These are phyloP conservation scores for Cercospora sp. DNA, from an alignment of 2,329 filamentous ascomycete genomes.

Conservation along the genomic window DNA sequence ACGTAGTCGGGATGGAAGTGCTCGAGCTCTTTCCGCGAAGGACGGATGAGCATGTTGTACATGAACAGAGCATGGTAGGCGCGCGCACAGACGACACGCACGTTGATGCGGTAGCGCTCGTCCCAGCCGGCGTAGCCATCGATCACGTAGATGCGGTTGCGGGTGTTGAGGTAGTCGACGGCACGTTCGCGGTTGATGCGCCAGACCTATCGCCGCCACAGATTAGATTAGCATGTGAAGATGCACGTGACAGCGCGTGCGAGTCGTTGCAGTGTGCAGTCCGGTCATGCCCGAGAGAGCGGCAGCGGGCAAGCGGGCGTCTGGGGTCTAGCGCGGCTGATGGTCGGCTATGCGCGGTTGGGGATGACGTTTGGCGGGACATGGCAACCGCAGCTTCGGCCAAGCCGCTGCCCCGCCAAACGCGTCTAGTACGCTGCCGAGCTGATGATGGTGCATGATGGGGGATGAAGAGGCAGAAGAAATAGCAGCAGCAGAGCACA, in stretches of 20 bases:
- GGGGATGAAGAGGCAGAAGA: not conserved
- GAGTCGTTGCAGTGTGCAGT: constrained; percentile 1
- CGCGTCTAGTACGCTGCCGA: constrained; percentile 9
- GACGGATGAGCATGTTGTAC: constrained; percentile 99
- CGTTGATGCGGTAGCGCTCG: constrained; percentile 94
- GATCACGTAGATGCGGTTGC: constrained; percentile 97
- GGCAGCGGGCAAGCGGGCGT: constrained; percentile 20
- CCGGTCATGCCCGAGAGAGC: constrained; percentile 35
- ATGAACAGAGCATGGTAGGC: constrained; percentile 99
- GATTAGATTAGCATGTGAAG: not conserved
- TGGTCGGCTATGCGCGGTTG: constrained; percentile 17
- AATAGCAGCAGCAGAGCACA: constrained; percentile 25
- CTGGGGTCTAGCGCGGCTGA: constrained; percentile 2
- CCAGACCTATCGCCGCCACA: constrained; percentile 72
- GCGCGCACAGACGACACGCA: constrained; percentile 96
- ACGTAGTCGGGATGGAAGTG: constrained; percentile 99
- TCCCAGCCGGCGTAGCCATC: constrained; percentile 99
- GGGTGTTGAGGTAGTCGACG: constrained; percentile 97
- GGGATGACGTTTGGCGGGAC: constrained; percentile 13
- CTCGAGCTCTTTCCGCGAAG: constrained; percentile 85
- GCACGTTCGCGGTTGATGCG: constrained; percentile 99
- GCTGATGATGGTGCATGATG: not conserved
- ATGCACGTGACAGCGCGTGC: not conserved
- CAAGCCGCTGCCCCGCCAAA: constrained; percentile 18
- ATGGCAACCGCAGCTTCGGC: not conserved